Base-by-base conservation (phyloP, 768 basidiomycete species). In the Macrolepiota fuliginosa region DNA sequence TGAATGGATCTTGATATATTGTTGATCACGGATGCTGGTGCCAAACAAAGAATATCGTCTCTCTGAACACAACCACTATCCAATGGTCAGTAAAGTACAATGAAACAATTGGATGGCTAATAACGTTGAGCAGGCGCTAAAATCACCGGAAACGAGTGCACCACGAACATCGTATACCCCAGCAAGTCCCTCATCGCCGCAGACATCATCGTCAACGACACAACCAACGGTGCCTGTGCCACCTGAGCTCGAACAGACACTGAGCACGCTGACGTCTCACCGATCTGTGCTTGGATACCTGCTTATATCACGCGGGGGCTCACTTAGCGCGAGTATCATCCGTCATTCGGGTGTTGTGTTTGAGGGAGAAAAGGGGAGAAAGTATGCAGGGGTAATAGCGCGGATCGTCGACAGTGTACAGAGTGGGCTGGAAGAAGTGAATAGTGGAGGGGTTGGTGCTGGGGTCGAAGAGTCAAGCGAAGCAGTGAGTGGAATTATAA, bases 211-310 rank as follows among this genome's bases (percentile, higher is more conserved):
- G 35, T 60, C 53, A 12, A 10, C 53, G n/a, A 22, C 24, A 24
- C 57, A 49, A 51, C 22, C 35, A 4, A 58, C 46, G 3, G 45
- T 54, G 19, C 60, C 72, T 4, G 83, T 88, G 74, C 81, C 89
- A 12, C 86, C 90, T n/a, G 92, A 94, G 68, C 84, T 95, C 53
- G 93, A 94, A 71, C 84, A 88, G 64, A 94, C 89, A 0, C 81
- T 96, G 12, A 73, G 87, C 0, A 74, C 89, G 64, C 80, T 96
- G 56, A 88, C 92, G 1, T 82, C 90, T 4, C 91, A 96, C 69
- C 83, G 91, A 17, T 89, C 91, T 19, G 93, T 96, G 3, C 83
- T 93, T 5, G 94, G 94, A 1, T 95, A 95, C 71, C 82, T 96
- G 68, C 83, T 96, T 0, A 79, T 96, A 35, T 89, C 92, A 2